Conservation (phyloP, 2,329 filamentous ascomycete genomes). For the Achaetomium macrosporum region DNA sequence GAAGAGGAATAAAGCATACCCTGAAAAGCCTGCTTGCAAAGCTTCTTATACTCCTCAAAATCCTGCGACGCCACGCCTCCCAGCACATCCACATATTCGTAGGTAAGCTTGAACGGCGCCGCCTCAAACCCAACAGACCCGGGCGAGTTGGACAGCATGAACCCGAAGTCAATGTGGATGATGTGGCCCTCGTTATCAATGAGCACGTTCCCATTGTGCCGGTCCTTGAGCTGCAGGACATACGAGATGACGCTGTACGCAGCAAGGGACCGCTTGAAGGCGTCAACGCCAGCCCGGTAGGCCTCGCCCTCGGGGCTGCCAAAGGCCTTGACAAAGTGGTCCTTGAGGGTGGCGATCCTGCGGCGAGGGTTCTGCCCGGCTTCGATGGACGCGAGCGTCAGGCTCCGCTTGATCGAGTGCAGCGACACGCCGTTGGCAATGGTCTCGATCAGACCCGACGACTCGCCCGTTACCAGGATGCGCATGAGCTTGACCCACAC, state of each 20-base stretch:
- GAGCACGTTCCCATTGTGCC: constrained; percentile 81
- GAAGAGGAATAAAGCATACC: constrained; percentile 38
- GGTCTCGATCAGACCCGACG: constrained; percentile 77
- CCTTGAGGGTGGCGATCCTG: constrained; percentile 71
- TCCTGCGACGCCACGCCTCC: constrained; percentile 65
- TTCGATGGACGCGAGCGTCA: constrained; percentile 70
- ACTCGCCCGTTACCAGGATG: constrained; percentile 79
- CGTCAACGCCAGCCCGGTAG: constrained; percentile 66
- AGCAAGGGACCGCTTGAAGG: constrained; percentile 75
- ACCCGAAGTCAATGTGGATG: constrained; percentile 84
- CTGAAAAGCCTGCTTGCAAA: constrained; percentile 82
- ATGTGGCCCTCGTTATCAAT: constrained; percentile 83
- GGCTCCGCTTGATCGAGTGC: constrained; percentile 74
- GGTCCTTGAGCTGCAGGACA: constrained; percentile 75
- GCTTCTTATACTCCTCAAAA: constrained; percentile 68
- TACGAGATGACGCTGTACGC: constrained; percentile 84
- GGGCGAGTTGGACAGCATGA: constrained; percentile 83
- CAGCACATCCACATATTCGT: constrained; percentile 79
- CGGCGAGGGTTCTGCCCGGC: constrained; percentile 66
- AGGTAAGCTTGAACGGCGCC: constrained; percentile 75
- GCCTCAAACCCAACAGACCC: constrained; percentile 81
- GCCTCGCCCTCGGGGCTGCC: constrained; percentile 62
- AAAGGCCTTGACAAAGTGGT: constrained; percentile 78
- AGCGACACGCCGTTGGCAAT: constrained; percentile 86
- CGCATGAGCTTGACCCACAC: constrained; percentile 91